Conservation (phyloP, 148 eudicot species). For the Heliamphora exappendiculata region DNA sequence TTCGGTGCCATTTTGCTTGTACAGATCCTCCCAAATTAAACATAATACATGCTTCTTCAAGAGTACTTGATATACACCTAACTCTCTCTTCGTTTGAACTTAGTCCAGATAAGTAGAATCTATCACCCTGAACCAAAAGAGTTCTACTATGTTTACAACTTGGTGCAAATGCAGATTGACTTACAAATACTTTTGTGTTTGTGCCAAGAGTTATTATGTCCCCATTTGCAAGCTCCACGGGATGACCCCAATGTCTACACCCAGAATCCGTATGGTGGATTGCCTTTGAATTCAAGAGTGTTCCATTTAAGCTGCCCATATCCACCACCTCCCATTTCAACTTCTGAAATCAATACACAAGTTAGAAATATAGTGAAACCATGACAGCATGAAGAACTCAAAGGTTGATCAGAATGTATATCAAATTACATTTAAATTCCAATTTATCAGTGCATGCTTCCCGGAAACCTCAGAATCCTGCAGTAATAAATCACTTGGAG, state of each 20-base stretch:
- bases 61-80: background rate
- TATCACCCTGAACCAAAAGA: background rate
- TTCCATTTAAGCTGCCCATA: constrained; percentile 97
- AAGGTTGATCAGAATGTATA: background rate
- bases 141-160: background rate
- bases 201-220: constrained; percentile 85
- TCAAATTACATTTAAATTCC: constrained; percentile 67
- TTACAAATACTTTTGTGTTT: constrained; percentile 67
- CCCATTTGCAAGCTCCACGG: constrained; percentile 72
- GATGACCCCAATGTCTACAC: constrained; percentile 86
- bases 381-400: constrained; percentile 4
- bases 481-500: constrained; percentile 66
- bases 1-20: background rate
- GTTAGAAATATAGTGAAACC: background rate
- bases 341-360: constrained; percentile 43
- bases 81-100: background rate
- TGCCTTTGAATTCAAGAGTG: constrained; percentile 61
- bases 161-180: constrained; percentile 6
- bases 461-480: constrained; percentile 92
- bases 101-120: background rate
- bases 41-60: background rate
- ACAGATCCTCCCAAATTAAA: background rate
- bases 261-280: constrained; percentile 65
- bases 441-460: constrained; percentile 89
- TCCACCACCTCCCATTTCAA: constrained; percentile 93